phyloP scores from a whole-genome alignment of 768 basidiomycete genomes.

The Inosperma sp. region DNA sequence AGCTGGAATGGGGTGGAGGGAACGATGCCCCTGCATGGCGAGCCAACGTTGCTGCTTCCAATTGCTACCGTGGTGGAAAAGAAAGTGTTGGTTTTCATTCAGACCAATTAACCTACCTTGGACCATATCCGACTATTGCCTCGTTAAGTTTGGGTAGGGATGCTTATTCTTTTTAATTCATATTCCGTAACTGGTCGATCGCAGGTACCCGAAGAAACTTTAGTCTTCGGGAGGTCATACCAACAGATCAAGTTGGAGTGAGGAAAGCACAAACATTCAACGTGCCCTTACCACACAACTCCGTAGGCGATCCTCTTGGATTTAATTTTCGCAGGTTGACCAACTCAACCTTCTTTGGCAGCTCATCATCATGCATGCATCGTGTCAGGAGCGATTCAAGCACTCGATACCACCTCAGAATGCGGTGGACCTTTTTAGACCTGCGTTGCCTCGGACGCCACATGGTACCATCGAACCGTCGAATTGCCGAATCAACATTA shows the following conservation, averaged over 20 bases:
- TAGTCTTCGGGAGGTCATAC: conserved; percentile 72
- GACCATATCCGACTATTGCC: conserved; percentile 82
- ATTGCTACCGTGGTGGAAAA: conserved; percentile 77
- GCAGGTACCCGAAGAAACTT: conserved; percentile 66
- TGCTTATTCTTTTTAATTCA: neutral
- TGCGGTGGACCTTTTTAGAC: conserved; percentile 67
- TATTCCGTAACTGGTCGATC: neutral
- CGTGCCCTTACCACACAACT: conserved; percentile 73
- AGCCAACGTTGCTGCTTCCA: conserved; percentile 83
- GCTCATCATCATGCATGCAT: conserved; percentile 86
- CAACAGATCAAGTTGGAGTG: conserved; percentile 50
- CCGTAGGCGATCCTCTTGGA: conserved; percentile 39
- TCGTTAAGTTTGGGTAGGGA: conserved; percentile 71
- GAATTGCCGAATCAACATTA: conserved; percentile 77
- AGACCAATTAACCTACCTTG: conserved; percentile 75
- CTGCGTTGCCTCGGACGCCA: conserved; percentile 40
- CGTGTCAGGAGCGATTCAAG: conserved; percentile 79
- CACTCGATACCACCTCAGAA: conserved; percentile 72
- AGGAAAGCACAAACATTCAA: conserved; percentile 72
- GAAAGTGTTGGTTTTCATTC: conserved; percentile 82
- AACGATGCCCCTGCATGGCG: conserved; percentile 44
- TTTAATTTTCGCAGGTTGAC: neutral
- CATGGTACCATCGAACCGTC: conserved; percentile 40
- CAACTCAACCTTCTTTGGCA: conserved; percentile 23
- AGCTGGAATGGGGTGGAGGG: conserved; percentile 58